A percentile compares a stretch with the other conserved stretches of the same genome.
Evolutionary conservation across 768 basidiomycete species (phyloP).

Genomic region (Coprinopsis marcescibilis): DNA sequence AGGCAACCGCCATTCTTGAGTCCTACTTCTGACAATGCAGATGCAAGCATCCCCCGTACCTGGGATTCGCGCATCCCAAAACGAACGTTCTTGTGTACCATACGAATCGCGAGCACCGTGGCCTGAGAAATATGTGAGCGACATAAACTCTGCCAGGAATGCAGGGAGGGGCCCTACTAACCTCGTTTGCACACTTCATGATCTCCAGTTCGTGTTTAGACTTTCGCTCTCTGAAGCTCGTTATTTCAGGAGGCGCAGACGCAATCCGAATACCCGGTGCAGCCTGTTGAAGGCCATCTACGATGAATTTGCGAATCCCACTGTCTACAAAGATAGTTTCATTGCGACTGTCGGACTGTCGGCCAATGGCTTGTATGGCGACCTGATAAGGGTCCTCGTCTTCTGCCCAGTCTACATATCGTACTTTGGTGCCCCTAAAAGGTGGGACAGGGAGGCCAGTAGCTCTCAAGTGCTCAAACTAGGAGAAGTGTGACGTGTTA

Average conservation of each 20-base stretch:
- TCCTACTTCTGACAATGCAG: slow-evolving; percentile 53
- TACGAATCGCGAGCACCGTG: slow-evolving; percentile 71
- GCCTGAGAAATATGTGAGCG: slow-evolving; percentile 42
- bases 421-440: slow-evolving; percentile 24
- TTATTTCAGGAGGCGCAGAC: slow-evolving; percentile 50
- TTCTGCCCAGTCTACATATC: slow-evolving; percentile 60
- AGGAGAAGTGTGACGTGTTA: background rate
- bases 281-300: slow-evolving; percentile 51
- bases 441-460: slow-evolving; percentile 51
- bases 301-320: slow-evolving; percentile 54
- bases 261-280: slow-evolving; percentile 25
- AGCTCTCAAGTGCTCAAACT: slow-evolving; percentile 72
- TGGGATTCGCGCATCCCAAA: slow-evolving; percentile 76
- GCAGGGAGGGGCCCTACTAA: slow-evolving; percentile 20
- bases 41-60: slow-evolving; percentile 50
- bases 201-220: slow-evolving; percentile 63
- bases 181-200: slow-evolving; percentile 77
- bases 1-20: slow-evolving; percentile 53
- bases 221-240: slow-evolving; percentile 68
- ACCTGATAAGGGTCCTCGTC: slow-evolving; percentile 59
- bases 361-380: slow-evolving; percentile 28
- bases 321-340: slow-evolving; percentile 57
- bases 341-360: slow-evolving; percentile 13
- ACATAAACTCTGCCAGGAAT: background rate
- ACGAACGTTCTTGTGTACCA: slow-evolving; percentile 51